Evolutionary conservation across 2,329 filamentous ascomycete species (phyloP).

Genomic region (Coleophoma crateriformis): DNA sequence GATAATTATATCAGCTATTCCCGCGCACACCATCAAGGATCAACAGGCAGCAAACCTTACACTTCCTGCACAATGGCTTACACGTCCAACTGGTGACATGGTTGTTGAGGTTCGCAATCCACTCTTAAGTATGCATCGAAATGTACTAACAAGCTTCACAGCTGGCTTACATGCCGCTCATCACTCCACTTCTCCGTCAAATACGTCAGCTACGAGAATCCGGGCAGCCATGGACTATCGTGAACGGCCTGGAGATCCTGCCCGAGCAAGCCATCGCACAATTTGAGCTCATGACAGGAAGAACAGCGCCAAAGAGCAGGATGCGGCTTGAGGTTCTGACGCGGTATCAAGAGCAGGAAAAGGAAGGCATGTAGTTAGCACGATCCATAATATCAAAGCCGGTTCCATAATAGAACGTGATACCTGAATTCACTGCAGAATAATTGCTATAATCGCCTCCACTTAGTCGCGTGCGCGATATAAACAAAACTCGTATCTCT

Average conservation of each 20-base stretch:
- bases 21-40: conserved; percentile 59
- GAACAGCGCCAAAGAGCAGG: conserved; percentile 61
- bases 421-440: no score
- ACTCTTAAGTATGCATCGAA: neutral
- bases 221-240: conserved; percentile 51
- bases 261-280: conserved; percentile 78
- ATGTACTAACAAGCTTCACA: neutral
- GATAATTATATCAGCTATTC: conserved; percentile 69
- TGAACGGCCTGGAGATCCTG: conserved; percentile 69
- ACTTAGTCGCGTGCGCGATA: no score
- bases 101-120: conserved; percentile 49
- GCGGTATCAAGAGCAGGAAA: conserved; percentile 21
- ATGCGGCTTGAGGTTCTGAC: conserved; percentile 48
- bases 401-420: no score
- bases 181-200: conserved; percentile 63
- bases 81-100: conserved; percentile 68
- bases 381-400: no score
- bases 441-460: no score
- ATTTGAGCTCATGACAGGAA: conserved; percentile 75
- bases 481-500: no score
- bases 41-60: conserved; percentile 61
- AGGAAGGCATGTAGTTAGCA: no score
- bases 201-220: conserved; percentile 48
- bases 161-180: conserved; percentile 60
- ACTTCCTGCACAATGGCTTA: conserved; percentile 61